phyloP scores from a whole-genome alignment of 2,329 filamentous ascomycete species.

The Neopestalotiopsis rosae region DNA sequence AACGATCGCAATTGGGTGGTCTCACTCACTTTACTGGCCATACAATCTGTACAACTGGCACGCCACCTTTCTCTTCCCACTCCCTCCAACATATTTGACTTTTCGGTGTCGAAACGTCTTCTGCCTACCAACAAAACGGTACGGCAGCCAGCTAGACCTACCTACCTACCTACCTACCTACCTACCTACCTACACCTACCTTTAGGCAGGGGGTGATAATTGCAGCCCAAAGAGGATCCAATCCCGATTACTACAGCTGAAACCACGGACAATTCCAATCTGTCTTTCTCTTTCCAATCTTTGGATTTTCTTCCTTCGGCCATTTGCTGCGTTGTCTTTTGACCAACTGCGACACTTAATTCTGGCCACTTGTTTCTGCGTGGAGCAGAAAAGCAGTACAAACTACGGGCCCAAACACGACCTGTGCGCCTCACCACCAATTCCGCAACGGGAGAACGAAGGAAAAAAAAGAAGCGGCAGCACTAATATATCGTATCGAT shows the following conservation, averaged over 20 bases:
- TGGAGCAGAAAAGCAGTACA: background rate
- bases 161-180: no score
- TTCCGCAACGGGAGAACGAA: background rate
- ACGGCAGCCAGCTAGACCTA: background rate
- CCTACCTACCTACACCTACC: background rate
- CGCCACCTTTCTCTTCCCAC: background rate
- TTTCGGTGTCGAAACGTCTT: background rate
- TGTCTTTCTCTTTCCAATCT: background rate
- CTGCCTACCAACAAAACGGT: background rate
- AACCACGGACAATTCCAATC: background rate
- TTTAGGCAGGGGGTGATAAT: conserved; percentile 4
- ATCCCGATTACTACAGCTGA: conserved; percentile 3
- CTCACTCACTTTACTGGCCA: background rate
- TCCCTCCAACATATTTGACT: background rate
- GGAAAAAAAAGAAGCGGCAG: background rate
- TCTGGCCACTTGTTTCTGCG: background rate
- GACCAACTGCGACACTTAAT: background rate
- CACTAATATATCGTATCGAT: background rate
- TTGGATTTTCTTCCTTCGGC: background rate
- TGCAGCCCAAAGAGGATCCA: conserved; percentile 16
- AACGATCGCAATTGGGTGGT: background rate
- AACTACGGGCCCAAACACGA: background rate
- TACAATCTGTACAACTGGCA: background rate
- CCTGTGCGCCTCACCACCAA: conserved; percentile 1
- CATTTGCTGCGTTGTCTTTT: background rate